Evolutionary conservation across 2,329 filamentous ascomycete genomes (phyloP), one percentile per base, ranked within the genome.

Genomic region (Colletotrichum siamense): DNA sequence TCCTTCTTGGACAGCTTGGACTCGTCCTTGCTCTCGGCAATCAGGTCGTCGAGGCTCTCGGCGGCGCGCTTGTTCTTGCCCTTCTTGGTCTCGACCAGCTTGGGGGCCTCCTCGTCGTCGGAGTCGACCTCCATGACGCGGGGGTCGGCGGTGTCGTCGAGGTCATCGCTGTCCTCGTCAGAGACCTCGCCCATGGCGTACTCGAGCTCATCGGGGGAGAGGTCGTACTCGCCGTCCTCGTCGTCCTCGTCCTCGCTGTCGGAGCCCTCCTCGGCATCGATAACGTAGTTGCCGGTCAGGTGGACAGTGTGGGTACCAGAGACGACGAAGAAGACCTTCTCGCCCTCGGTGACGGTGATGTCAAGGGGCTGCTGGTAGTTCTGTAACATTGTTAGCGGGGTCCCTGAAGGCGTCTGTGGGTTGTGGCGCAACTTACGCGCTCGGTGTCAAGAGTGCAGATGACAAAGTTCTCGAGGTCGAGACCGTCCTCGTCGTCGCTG

Each of bases 41-140:
- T 98, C 85, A 98, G 87, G 79, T 95, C 95, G 81, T 98, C 96
- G 30, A 98, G 93, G 77, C 89, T 90, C 84, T 94, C 92, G 63
- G 96, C 96, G 57, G 94, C 87, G 80, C 97, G 96, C 94, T 99
- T 98, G 89, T 96, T 98, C 92, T 98, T 98, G 87, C 94, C 94
- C 87, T 94, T 93, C 84, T 91, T 91, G 79, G 85, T 81, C 78
- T 85, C 84, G 65, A 87, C 78, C 77, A 93, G 88, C 87, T 92
- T 90, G 77, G 92, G 92, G 61, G 88, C 90, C 83, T 94, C 93
- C 82, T 97, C 94, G 76, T 96, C 94, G 34, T 96, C 94, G 72
- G 92, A 92, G 67, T 94, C 94, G 78, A 98, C 85, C 88, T 99
- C 96, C 77, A 93, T 94, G 84, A 99, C 89, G 81, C 96, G 94